These are phyloP conservation scores for Russula earlei DNA, from an alignment of 768 basidiomycete genomes.

Conservation along the genomic window DNA sequence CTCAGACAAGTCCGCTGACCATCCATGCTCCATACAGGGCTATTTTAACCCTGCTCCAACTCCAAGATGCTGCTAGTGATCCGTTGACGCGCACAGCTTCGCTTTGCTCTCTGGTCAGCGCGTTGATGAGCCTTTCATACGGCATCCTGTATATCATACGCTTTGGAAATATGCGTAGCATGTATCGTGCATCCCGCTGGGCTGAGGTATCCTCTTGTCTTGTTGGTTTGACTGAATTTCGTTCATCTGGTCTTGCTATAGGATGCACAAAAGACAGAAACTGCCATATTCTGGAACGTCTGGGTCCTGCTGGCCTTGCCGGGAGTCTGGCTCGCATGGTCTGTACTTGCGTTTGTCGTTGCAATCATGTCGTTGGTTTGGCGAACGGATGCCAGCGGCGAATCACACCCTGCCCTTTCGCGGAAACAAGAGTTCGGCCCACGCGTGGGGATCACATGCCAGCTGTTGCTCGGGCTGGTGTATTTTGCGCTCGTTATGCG, in stretches of 20 bases:
- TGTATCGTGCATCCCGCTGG: conserved; percentile 64
- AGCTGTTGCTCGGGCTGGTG: conserved; percentile 49
- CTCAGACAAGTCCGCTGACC: not conserved
- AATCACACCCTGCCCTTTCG: conserved; percentile 31
- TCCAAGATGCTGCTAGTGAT: conserved; percentile 39
- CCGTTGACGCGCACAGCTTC: conserved; percentile 55
- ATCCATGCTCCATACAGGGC: conserved; percentile 33
- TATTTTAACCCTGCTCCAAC: conserved; percentile 62
- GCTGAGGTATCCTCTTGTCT: conserved; percentile 43
- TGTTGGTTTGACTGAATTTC: not conserved
- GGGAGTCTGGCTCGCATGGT: conserved; percentile 65
- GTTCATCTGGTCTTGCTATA: conserved; percentile 21
- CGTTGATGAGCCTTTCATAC: conserved; percentile 61
- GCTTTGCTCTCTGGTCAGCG: conserved; percentile 54
- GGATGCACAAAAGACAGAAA: conserved; percentile 48
- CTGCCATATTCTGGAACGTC: conserved; percentile 51
- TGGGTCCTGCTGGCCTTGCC: conserved; percentile 64
- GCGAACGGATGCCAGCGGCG: conserved; percentile 44
- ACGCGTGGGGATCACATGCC: conserved; percentile 44
- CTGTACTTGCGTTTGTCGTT: conserved; percentile 55
- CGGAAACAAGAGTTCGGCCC: conserved; percentile 36
- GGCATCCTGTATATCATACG: conserved; percentile 68
- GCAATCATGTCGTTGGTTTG: conserved; percentile 60
- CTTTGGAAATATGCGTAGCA: conserved; percentile 63
- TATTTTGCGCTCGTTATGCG: conserved; percentile 53